Percentiles rank a stretch among this genome's conserved stretches.
Conservation (phyloP, 331 rosid genomes). For the Rosa hybrid region DNA sequence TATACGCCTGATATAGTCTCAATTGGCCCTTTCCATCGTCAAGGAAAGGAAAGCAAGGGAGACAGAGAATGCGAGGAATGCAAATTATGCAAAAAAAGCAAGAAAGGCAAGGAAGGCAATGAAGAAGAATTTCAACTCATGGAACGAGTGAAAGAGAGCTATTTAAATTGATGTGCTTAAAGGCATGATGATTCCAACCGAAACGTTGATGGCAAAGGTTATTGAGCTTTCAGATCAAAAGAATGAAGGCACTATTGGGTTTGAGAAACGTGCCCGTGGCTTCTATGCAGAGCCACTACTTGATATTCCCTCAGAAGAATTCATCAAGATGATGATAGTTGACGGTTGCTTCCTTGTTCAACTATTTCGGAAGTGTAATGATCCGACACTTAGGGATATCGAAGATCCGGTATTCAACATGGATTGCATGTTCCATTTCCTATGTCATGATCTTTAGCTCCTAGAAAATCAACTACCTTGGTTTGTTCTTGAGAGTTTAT, state of each 20-base stretch:
- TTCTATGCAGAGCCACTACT: background rate
- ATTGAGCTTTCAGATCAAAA: background rate
- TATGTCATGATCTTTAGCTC: background rate
- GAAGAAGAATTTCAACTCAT: background rate
- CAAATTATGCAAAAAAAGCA: background rate
- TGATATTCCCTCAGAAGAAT: background rate
- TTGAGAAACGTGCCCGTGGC: background rate
- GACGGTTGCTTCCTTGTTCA: background rate
- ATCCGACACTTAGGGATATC: background rate
- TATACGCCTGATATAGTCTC: too few species aligned
- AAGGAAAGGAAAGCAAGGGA: background rate
- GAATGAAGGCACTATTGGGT: background rate
- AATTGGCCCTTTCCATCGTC: too few species aligned
- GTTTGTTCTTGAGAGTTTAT: background rate
- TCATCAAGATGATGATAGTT: background rate
- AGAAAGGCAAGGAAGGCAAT: background rate
- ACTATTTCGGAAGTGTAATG: background rate
- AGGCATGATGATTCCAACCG: background rate
- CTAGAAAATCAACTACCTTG: conserved; percentile 2
- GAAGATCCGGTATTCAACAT: background rate
- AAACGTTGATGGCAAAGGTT: background rate
- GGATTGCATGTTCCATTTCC: background rate
- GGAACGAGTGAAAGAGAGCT: background rate
- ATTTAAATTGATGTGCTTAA: background rate
- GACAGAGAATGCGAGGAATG: background rate